Evolutionary conservation across 2,329 filamentous ascomycete species (phyloP), one percentile per base, ranked within the genome.

Genomic region (Cadophora sp.): DNA sequence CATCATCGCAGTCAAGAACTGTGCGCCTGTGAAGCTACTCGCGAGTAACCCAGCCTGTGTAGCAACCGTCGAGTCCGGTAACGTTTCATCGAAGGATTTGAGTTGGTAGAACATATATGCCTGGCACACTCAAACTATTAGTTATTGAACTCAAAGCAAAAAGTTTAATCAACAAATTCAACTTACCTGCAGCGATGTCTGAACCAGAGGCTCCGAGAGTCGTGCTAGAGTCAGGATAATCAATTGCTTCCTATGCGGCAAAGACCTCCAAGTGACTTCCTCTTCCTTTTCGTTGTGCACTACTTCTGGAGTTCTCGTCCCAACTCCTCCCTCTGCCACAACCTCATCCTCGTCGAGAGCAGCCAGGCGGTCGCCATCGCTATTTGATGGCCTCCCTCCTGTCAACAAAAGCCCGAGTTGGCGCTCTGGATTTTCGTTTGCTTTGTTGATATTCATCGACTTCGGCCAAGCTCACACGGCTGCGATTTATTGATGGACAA

Each of bases 61-160:
- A 0, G 93, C 87, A 71, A 97, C 94, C 1, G 85, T 88, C 27
- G 91, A 84, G 71, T 85, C 81, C 0, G 86, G 79, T 16, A 87
- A 80, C 11, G 74, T 78, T 0, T 83, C 80, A 66, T 86, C 81
- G 73, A 97, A 95, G 66, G 90, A 95, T 72, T 88, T 89, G n/a
- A 97, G 85, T 78, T 96, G 92, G 78, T 95, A 96, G 80, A 93
- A 96, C 83, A 93, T 84, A 76, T 93, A 93, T 2, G 89, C 85
- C 66, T 89, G 48, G 7, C 36, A 45, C 1, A 24, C 18, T 30
- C 22, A 4, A 50, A 45, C 0, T 8, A 27, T 50, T 45, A 62
- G 60, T 48, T 39, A 43, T 45, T 55, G 16, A 22, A 9, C 16
- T 16, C 5, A 3, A 8, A 6, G 6, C 13, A 50, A 39, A 39